Evolutionary conservation across 306 rosid species (phyloP).

Genomic region (Lagenaria siceraria): DNA sequence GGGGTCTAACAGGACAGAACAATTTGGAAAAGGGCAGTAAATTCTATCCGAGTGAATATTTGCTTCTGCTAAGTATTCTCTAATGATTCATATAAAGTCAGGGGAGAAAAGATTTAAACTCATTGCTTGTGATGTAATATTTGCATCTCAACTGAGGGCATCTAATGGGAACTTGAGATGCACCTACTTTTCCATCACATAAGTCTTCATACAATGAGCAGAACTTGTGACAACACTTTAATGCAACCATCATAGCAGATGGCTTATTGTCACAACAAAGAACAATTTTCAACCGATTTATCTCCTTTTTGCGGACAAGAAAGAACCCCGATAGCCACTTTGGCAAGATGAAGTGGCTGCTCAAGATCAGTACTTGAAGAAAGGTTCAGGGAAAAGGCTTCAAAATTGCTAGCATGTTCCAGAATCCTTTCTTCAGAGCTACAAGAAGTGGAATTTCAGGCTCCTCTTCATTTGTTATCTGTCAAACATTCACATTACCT

Average conservation of each 20-base stretch:
- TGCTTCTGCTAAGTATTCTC: constrained; percentile 60
- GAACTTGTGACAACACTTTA: constrained; percentile 86
- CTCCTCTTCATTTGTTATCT: constrained; percentile 47
- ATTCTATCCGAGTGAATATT: constrained; percentile 42
- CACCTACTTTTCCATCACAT: constrained; percentile 57
- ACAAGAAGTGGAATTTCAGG: constrained; percentile 54
- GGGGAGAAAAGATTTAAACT: constrained; percentile 76
- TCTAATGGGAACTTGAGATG: constrained; percentile 66
- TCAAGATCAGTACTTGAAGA: constrained; percentile 49
- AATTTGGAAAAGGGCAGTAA: constrained; percentile 81
- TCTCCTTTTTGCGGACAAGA: constrained; percentile 42
- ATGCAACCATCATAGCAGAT: constrained; percentile 45
- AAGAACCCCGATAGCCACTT: constrained; percentile 77
- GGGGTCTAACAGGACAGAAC: constrained; percentile 70
- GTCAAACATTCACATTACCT: constrained; percentile 23
- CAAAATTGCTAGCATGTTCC: constrained; percentile 54
- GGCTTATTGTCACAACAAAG: constrained; percentile 85
- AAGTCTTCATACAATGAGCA: constrained; percentile 79
- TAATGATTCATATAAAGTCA: constrained; percentile 43
- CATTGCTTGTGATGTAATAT: constrained; percentile 46
- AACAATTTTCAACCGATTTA: constrained; percentile 52
- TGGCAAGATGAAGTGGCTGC: constrained; percentile 64
- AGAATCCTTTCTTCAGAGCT: constrained; percentile 73
- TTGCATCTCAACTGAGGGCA: constrained; percentile 81
- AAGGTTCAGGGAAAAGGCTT: constrained; percentile 56